Base-by-base conservation (phyloP, 192 early-diverging fungal species). In the Cladochytrium replicatum region DNA sequence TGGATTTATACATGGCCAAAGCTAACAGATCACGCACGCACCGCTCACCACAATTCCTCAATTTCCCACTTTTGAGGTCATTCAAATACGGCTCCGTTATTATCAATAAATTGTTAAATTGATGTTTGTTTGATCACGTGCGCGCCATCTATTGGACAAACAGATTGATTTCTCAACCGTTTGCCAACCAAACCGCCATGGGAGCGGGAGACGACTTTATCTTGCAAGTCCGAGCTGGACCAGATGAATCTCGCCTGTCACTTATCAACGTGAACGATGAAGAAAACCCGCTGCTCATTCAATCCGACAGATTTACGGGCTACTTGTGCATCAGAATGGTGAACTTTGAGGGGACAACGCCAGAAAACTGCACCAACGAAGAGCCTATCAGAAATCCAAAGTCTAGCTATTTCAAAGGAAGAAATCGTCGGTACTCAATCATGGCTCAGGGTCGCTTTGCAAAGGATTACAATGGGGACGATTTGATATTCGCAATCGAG, bases 401-500 rank as follows among this genome's bases (percentile, higher is more conserved):
- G 3, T 65, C 60, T 2, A 17, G 29, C 25, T 69, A 69, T 37
- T 69, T 69, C 46, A 43, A 68, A 29, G 67, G 67, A 1, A 53
- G 64, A 24, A 54, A 61, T 38, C 46, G 67, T 34, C 6, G 63
- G 15, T 69, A 69, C 46, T 66, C 63, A 11, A 51, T 69, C 25
- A 56, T 57, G 57, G 17, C 63, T 3, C 67, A 69, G 58, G 67
- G 67, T 2, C 30, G 67, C 2, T 69, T 66, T 32, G 61, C 56
- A 48, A 37, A 61, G 30, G 32, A 15, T 5, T 67, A 42, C 42
- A 56, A 57, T 15, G 67, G 67, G 8, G 67, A 69, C 32, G 64
- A 69, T 9, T 6, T 69, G 3, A 25, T 69, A 6, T 69, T 68
- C 48, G 65, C 64, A 15, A 29, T 55, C 8, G 63, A 69, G 38